Percentiles rank a stretch among this genome's conserved stretches.
These are phyloP conservation scores for Exophiala dermatitidis DNA, from an alignment of 2,329 filamentous ascomycete genomes.

Conservation along the genomic window DNA sequence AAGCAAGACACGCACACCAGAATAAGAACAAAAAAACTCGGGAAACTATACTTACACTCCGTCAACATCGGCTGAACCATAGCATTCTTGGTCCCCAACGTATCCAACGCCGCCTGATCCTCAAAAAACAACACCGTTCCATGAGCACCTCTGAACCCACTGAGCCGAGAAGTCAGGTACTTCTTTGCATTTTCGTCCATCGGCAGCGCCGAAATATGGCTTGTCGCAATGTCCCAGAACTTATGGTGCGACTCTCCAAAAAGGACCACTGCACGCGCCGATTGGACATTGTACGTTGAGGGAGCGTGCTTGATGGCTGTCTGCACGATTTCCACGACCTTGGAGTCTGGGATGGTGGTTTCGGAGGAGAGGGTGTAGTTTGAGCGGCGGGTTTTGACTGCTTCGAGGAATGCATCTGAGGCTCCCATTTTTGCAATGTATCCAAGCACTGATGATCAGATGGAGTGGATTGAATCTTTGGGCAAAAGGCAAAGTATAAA, in stretches of 20 bases:
- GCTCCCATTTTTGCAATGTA: background rate
- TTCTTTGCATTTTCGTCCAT: constrained; percentile 7
- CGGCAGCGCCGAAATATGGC: constrained; percentile 13
- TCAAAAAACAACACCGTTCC: constrained; percentile 85
- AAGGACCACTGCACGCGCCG: constrained; percentile 69
- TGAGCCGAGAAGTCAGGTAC: constrained; percentile 12
- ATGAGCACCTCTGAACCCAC: constrained; percentile 47
- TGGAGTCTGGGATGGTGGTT: constrained; percentile 20
- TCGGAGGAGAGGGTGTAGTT: constrained; percentile 19
- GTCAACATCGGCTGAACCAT: constrained; percentile 73
- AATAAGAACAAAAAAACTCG: background rate
- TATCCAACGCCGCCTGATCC: constrained; percentile 61
- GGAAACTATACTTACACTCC: constrained; percentile 35
- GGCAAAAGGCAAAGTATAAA: background rate
- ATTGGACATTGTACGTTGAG: constrained; percentile 82
- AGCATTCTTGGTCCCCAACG: constrained; percentile 47
- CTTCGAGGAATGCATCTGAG: constrained; percentile 17
- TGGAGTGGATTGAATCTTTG: background rate
- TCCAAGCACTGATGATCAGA: background rate
- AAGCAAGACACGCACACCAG: no score
- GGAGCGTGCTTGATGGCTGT: constrained; percentile 39
- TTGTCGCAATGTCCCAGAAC: constrained; percentile 66
- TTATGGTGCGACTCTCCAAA: constrained; percentile 76
- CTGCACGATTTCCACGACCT: constrained; percentile 23
- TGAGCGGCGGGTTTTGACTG: constrained; percentile 15